These are phyloP conservation scores for Oldenlandia corymbosa DNA, from an alignment of 257 asterid genomes.

Conservation along the genomic window DNA sequence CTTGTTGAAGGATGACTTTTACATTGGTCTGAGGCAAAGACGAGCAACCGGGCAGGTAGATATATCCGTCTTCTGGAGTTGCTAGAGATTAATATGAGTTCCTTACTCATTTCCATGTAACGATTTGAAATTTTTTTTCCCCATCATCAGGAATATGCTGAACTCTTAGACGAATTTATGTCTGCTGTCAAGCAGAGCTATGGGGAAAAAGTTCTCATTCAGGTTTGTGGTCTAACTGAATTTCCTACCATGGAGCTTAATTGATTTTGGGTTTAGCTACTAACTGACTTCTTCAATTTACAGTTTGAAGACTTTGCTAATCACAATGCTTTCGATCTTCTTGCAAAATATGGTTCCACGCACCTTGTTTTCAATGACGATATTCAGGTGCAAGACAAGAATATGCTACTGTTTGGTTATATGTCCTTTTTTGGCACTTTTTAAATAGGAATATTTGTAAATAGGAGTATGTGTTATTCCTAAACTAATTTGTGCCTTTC, in stretches of 20 bases:
- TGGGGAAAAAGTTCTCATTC: slow-evolving; percentile 91
- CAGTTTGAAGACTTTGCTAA: slow-evolving; percentile 99
- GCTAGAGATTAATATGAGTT: not conserved
- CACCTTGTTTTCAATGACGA: slow-evolving; percentile 96
- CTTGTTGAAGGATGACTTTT: slow-evolving; percentile 77
- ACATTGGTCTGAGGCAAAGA: slow-evolving; percentile 84
- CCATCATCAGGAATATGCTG: slow-evolving; percentile 70
- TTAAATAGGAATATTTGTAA: not conserved
- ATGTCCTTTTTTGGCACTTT: not conserved
- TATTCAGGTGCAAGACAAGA: slow-evolving; percentile 51
- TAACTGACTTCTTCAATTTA: slow-evolving; percentile 13
- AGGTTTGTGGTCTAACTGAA: slow-evolving; percentile 37
- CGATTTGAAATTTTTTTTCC: slow-evolving; percentile 9
- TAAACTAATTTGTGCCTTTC: not conserved
- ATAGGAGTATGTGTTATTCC: not conserved
- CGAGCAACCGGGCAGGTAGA: slow-evolving; percentile 92
- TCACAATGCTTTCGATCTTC: slow-evolving; percentile 95
- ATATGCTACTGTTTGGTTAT: not conserved
- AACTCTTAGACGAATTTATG: slow-evolving; percentile 82
- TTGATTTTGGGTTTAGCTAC: not conserved
- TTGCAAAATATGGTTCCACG: slow-evolving; percentile 75
- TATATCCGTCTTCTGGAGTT: slow-evolving; percentile 6
- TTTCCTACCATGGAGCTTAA: not conserved
- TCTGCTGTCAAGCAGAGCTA: slow-evolving; percentile 80
- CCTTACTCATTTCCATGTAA: slow-evolving; percentile 8